Evolutionary conservation across 768 basidiomycete species (phyloP), one percentile per base, ranked within the genome.

Genomic region (Pleurotus salmoneostramineus): DNA sequence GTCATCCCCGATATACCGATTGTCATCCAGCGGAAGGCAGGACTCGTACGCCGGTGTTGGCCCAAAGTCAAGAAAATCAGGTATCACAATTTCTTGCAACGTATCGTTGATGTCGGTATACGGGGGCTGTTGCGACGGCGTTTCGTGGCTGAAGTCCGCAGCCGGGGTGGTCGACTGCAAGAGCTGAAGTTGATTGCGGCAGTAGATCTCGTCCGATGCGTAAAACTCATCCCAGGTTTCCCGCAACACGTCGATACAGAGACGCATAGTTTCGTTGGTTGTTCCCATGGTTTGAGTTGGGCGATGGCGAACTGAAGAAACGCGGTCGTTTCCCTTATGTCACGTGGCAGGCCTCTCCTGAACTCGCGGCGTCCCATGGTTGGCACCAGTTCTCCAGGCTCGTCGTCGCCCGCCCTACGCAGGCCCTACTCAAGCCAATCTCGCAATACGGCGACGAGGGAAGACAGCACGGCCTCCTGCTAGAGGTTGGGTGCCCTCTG

Each of bases 1-100:
- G 58, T 89, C 88, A 59, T 89, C 87, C 3, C 83, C 85, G 14
- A 73, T 71, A 46, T 77, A 73, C 12, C 84, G 70, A 47, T 73
- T 84, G 47, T 76, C 74, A 8, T 65, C 62, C 2, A 75, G 60
- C 1, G 86, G 83, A 2, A 83, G 73, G 64, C 84, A 87, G 1
- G 76, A 71, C 62, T 88, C 85, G 64, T 89, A 88, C 4, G 66
- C 61, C 0, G 81, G 72, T 12, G 14, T 43, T 27, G 52, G 36
- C 4, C 27, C 14, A 27, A 55, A 43, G 36, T 55, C 52, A n/a
- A 14, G 33, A 5, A 51, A 35, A 45, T 45, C 44, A 14, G 17
- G 15, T 7, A 45, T 45, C 44, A 15, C 44, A 6, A 45, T 17
- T 45, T 11, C 11, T 6, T 45, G n/a, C 12, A 6, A 6, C 44